Base-by-base conservation (phyloP, 176 grass and related monocot genomes). In the Oryza glumipatula region DNA sequence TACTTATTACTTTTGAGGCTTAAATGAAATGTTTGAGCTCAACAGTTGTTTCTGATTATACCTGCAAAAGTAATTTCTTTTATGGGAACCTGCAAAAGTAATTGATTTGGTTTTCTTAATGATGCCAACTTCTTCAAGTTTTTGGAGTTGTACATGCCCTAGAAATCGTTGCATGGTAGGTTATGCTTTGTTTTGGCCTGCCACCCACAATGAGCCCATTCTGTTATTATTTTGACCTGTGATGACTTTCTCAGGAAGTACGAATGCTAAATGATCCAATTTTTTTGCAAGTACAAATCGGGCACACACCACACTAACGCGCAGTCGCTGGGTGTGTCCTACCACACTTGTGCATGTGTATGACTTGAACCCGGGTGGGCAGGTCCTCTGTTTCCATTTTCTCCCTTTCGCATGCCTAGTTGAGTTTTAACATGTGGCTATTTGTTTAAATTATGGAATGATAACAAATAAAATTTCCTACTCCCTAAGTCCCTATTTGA, bases 261-360 rank as follows among this genome's bases (percentile, higher is more conserved):
- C 24, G 70, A 46, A 52, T 66, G 41, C 13, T 84, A 76, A 22
- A 23, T 68, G 82, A 11, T 83, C 10, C 13, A 49, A 49, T 14
- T 56, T 17, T 19, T 56, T 56, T 56, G 1, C 16, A 3, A 56
- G 52, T 56, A 19, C 16, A 56, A 19, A 56, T 56, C 0, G 16
- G 52, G 7, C 17, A 19, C 52, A 56, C 52, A 19, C 16, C 3
- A 15, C 52, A 21, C 17, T 17, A 17, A 56, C 1, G 5, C 52
- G 16, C 39, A 41, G 39, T 41, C 7, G 39, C 39, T 1, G 7
- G 39, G 1, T 1, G 2, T 48, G 46, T 14, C 46, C 46, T 48
- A 48, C 11, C 46, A 48, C 46, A 13, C 39, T 7, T 44, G 43
- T 44, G 43, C 43, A 44, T 44, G 43, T 44, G 9, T 44, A 10